Percentiles rank a stretch among this genome's conserved stretches.
Evolutionary conservation across 805 yeast species (phyloP).

Genomic region (Ogataea paradorogensis): DNA sequence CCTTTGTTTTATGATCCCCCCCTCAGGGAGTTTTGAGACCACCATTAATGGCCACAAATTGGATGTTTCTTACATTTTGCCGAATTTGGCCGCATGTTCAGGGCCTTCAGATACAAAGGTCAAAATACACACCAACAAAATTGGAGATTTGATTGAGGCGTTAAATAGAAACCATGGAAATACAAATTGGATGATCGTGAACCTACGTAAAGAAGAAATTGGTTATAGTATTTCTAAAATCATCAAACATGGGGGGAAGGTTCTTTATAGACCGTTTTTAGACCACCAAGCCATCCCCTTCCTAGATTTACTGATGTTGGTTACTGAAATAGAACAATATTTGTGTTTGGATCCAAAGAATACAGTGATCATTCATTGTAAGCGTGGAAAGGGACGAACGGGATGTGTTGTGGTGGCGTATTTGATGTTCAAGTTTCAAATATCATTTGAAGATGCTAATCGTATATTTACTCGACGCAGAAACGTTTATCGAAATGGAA

Average conservation of each 20-base stretch:
- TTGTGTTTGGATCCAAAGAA: constrained; percentile 35
- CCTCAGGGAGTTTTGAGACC: background rate
- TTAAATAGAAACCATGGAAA: constrained; percentile 45
- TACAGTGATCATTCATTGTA: constrained; percentile 74
- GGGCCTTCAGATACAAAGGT: constrained; percentile 57
- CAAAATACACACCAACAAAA: constrained; percentile 50
- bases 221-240: constrained; percentile 33
- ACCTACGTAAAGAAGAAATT: constrained; percentile 59
- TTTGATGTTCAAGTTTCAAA: constrained; percentile 47
- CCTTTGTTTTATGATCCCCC: constrained; percentile 4
- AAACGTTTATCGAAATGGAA: constrained; percentile 57
- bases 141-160: constrained; percentile 48
- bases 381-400: constrained; percentile 89
- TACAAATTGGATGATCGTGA: constrained; percentile 68
- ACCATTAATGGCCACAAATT: constrained; percentile 23
- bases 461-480: constrained; percentile 53
- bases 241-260: constrained; percentile 37
- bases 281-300: constrained; percentile 82
- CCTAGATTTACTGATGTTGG: constrained; percentile 40
- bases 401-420: constrained; percentile 75
- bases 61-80: constrained; percentile 68
- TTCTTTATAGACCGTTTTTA: constrained; percentile 53
- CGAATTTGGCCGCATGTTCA: constrained; percentile 67
- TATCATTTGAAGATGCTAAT: constrained; percentile 46
- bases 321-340: constrained; percentile 44